Evolutionary conservation across 371 early-diverging fungal species (phyloP).

Genomic region (Mucor sp.): DNA sequence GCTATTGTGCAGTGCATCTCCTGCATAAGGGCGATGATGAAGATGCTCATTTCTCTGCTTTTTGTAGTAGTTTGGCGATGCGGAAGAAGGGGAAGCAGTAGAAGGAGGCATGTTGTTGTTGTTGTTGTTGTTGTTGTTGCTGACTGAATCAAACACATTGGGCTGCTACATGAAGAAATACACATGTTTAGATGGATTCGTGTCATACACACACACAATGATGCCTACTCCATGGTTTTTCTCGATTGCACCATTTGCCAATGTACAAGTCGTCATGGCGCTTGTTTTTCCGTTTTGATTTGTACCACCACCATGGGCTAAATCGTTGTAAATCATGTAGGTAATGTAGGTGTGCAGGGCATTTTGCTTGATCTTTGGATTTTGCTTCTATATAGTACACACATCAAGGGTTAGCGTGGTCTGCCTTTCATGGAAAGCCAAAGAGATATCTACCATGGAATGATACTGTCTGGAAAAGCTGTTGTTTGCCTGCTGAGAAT

Average conservation of each 20-base stretch:
- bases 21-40: neutral
- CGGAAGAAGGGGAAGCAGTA: neutral
- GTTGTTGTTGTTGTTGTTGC: neutral
- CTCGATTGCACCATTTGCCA: neutral
- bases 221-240: neutral
- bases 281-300: neutral
- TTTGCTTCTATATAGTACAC: slow-evolving; percentile 50
- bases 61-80: neutral
- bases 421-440: neutral
- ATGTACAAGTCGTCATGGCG: neutral
- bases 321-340: slow-evolving; percentile 54
- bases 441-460: slow-evolving; percentile 22
- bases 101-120: neutral
- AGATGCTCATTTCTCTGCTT: neutral
- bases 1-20: slow-evolving; percentile 1
- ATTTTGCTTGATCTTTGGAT: slow-evolving; percentile 54
- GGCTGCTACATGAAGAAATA: neutral
- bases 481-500: neutral
- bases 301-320: slow-evolving; percentile 20
- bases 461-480: slow-evolving; percentile 28
- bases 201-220: neutral
- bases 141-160: neutral
- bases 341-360: slow-evolving; percentile 58
- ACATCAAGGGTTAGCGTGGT: no score
- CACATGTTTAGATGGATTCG: neutral